A percentile compares a stretch with the other conserved stretches of the same genome.
Evolutionary conservation across 495 filamentous ascomycete genomes (phyloP).

Genomic region (Halenospora varia): DNA sequence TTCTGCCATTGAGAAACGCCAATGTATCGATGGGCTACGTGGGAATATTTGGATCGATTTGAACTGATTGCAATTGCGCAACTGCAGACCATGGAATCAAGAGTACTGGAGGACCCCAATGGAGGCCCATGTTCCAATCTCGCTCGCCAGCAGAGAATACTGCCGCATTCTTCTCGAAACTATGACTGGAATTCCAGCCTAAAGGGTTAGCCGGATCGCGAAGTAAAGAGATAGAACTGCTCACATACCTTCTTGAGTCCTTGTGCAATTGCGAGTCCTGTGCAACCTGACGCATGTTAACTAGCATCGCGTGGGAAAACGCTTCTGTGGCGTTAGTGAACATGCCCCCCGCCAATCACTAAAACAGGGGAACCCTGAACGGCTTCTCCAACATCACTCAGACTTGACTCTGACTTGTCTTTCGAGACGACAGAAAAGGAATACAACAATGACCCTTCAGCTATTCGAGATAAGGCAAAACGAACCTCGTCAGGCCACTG

Average conservation of each 20-base stretch:
- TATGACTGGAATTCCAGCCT: slow-evolving; percentile 46
- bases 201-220: not conserved
- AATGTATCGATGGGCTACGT: slow-evolving; percentile 33
- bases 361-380: too few relatives aligned
- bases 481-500: too few relatives aligned
- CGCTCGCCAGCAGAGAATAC: slow-evolving; percentile 32
- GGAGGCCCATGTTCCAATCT: slow-evolving; percentile 54
- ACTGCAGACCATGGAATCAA: slow-evolving; percentile 13
- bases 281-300: slow-evolving; percentile 21
- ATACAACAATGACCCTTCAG: too few relatives aligned
- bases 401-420: too few relatives aligned
- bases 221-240: not conserved
- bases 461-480: too few relatives aligned
- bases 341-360: too few relatives aligned
- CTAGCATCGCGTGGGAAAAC: slow-evolving; percentile 4
- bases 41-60: slow-evolving; percentile 35
- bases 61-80: slow-evolving; percentile 11
- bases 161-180: slow-evolving; percentile 42
- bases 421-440: too few relatives aligned
- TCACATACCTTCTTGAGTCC: slow-evolving; percentile 38
- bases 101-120: slow-evolving; percentile 44
- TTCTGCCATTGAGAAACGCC: slow-evolving; percentile 41
- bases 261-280: slow-evolving; percentile 34
- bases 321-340: not conserved
- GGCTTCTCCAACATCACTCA: too few relatives aligned